These are phyloP conservation scores for Jamesozyma hellenica DNA, from an alignment of 805 yeast species.

Conservation along the genomic window DNA sequence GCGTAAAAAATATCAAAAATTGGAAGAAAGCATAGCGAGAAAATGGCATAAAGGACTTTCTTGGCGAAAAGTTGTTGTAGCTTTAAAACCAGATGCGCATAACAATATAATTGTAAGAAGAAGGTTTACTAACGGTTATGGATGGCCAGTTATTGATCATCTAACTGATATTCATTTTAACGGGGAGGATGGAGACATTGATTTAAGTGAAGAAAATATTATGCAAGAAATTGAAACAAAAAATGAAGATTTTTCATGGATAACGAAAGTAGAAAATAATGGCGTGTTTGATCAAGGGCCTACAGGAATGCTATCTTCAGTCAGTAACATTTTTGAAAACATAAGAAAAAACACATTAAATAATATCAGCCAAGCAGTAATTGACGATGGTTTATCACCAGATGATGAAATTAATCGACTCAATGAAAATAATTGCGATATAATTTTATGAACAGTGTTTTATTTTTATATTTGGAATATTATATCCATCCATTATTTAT, in stretches of 20 bases:
- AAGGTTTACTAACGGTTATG: slow-evolving; percentile 76
- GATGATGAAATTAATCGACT: slow-evolving; percentile 6
- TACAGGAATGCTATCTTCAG: slow-evolving; percentile 57
- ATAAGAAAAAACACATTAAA: slow-evolving; percentile 27
- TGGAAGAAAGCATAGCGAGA: slow-evolving; percentile 81
- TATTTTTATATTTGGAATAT: neutral
- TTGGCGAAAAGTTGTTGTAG: slow-evolving; percentile 89
- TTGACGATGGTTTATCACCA: neutral
- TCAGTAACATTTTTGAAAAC: slow-evolving; percentile 47
- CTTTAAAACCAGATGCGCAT: slow-evolving; percentile 86
- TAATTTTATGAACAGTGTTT: neutral
- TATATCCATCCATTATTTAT: neutral
- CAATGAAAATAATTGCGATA: slow-evolving; percentile 7
- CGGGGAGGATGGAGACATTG: slow-evolving; percentile 1
- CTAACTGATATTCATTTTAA: slow-evolving; percentile 52
- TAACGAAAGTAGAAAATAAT: slow-evolving; percentile 31
- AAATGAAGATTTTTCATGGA: slow-evolving; percentile 35
- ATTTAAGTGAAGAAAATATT: neutral
- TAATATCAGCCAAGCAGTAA: neutral
- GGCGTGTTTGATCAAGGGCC: slow-evolving; percentile 49
- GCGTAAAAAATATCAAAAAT: slow-evolving; percentile 60
- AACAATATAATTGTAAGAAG: slow-evolving; percentile 86
- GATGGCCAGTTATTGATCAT: slow-evolving; percentile 72
- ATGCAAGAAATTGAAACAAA: neutral
- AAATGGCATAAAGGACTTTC: slow-evolving; percentile 74